Evolutionary conservation across 2,329 filamentous ascomycete genomes (phyloP).

Genomic region (Fusarium sterilihyphosum): DNA sequence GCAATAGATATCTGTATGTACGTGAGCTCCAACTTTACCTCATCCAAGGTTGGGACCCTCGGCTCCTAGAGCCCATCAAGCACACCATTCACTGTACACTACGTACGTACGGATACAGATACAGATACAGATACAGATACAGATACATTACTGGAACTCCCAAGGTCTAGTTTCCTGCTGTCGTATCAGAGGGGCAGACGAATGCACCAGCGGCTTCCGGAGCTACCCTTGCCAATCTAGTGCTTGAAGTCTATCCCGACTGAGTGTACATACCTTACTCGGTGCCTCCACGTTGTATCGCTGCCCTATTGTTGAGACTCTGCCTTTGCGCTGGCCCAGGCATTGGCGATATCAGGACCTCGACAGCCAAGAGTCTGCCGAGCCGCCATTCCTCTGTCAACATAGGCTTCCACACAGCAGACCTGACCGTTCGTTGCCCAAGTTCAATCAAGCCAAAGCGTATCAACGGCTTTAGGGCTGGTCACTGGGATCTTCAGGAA

Average conservation of each 20-base stretch:
- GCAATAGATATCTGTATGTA: background rate
- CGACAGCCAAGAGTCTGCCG: conserved; percentile 14
- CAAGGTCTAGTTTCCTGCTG: conserved; percentile 14
- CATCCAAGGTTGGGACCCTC: conserved; percentile 1
- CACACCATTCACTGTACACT: conserved; percentile 1
- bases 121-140: background rate
- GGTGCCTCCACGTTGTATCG: conserved; percentile 32
- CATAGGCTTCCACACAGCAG: conserved; percentile 8
- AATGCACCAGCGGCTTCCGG: conserved; percentile 22
- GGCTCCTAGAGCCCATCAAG: conserved; percentile 7
- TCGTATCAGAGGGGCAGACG: conserved; percentile 23
- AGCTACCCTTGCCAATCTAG: conserved; percentile 28
- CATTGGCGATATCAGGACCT: conserved; percentile 18
- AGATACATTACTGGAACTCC: conserved; percentile 11
- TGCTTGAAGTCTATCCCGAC: conserved; percentile 26
- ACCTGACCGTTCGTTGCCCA: background rate
- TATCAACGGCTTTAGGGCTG: conserved; percentile 22
- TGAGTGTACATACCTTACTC: conserved; percentile 15
- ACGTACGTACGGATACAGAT: background rate
- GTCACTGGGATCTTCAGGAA: conserved; percentile 37
- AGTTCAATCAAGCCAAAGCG: conserved; percentile 17
- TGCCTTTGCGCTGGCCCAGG: conserved; percentile 24
- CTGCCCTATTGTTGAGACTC: conserved; percentile 12
- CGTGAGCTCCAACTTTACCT: conserved; percentile 24
- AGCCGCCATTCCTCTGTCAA: conserved; percentile 8